Base-by-base conservation (phyloP, 2,329 filamentous ascomycete species). In the Neofusicoccum ribis region DNA sequence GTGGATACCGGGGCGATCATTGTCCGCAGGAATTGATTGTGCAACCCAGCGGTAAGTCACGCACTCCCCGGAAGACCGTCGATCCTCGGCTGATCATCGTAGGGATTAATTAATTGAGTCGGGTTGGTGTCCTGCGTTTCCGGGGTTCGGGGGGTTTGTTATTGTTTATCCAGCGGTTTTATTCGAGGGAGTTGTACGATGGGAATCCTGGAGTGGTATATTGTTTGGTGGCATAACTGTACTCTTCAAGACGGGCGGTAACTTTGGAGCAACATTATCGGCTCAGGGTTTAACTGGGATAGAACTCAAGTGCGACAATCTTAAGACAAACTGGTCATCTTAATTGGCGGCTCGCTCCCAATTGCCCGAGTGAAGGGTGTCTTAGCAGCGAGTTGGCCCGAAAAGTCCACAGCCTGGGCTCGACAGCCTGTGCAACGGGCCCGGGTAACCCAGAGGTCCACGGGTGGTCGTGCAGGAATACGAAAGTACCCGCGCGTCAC, bases 211-310 rank as follows among this genome's bases (percentile, higher is more conserved):
- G 56, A 5, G 43, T 37, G 56, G 56, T 47, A 60, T 60, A 60
- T 60, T 60, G 56, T 60, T 60, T 47, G 41, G 56, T 39, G 56
- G 43, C 56, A 60, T 60, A 15, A 23, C 56, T 60, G 56, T 60
- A 60, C 56, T 60, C 43, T 47, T 20, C 47, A 37, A 47, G 41
- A 60, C 11, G 41, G 56, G 56, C 43, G 56, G 56, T 37, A 47
- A 15, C 41, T 60, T 36, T 60, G 56, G 56, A 37, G 41, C 56
- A 60, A 60, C 56, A 60, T 60, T 58, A 58, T 58, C 54, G 54
- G 39, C 54, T 46, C 23, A 44, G 17, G 11, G 54, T 43, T 58
- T 47, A 60, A 60, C 56, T 27, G 56, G 50, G 43, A 60, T 60
- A 60, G 56, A 36, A 47, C 34, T 47, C 56, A 47, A 15, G 56